Conservation (phyloP, 352 stramenopile species). For the Phytophthora sansomeana region DNA sequence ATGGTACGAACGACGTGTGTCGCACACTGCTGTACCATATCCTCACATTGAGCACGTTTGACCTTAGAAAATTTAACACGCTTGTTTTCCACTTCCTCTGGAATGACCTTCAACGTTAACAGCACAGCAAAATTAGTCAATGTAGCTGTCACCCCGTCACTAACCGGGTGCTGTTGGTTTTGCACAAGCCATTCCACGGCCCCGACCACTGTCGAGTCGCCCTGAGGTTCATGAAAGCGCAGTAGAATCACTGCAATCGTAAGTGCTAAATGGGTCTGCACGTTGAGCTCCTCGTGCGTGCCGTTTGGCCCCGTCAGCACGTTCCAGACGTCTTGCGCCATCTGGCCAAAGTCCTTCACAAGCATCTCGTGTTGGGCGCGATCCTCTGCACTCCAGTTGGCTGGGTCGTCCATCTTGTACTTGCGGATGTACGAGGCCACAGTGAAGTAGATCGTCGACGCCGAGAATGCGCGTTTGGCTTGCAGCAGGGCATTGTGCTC, state of each 20-base stretch:
- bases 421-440: slow-evolving; percentile 75
- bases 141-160: slow-evolving; percentile 46
- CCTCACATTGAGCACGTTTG: slow-evolving; percentile 68
- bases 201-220: slow-evolving; percentile 54
- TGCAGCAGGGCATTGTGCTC: slow-evolving; percentile 43
- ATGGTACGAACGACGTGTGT: slow-evolving; percentile 67
- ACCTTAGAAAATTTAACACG: slow-evolving; percentile 81
- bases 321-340: slow-evolving; percentile 84
- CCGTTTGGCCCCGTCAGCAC: slow-evolving; percentile 70
- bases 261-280: slow-evolving; percentile 78
- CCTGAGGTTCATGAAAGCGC: slow-evolving; percentile 75
- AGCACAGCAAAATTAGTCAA: slow-evolving; percentile 82
- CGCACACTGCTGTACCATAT: slow-evolving; percentile 73
- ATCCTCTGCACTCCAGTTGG: slow-evolving; percentile 60
- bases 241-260: slow-evolving; percentile 82
- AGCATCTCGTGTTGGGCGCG: slow-evolving; percentile 58
- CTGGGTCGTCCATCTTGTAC: slow-evolving; percentile 72
- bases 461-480: slow-evolving; percentile 71
- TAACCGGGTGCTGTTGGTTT: slow-evolving; percentile 68
- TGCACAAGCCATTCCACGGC: slow-evolving; percentile 81
- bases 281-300: slow-evolving; percentile 57
- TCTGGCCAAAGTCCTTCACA: slow-evolving; percentile 63
- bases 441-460: slow-evolving; percentile 76
- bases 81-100: slow-evolving; percentile 82
- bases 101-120: slow-evolving; percentile 78